phyloP scores from a whole-genome alignment of 1,284 basidiomycete species.

The Ustilago hordei region DNA sequence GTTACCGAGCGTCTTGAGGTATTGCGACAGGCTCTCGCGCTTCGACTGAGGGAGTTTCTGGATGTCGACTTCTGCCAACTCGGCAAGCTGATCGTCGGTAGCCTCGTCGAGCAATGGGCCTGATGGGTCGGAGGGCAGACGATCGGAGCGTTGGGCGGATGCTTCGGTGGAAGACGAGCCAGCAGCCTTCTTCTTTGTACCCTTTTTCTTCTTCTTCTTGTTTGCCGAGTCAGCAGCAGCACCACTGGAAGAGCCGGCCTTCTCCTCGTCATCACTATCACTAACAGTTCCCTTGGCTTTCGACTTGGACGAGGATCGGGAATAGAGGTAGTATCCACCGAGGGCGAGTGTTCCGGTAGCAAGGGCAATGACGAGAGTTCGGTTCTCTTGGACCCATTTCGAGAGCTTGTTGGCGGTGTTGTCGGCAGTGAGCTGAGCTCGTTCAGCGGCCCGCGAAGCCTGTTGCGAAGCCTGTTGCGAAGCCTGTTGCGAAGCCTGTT shows the following conservation, averaged over 20 bases:
- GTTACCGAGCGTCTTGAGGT: constrained; percentile 91
- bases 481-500: constrained; percentile 51
- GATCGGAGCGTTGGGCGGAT: constrained; percentile 36
- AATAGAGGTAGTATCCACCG: constrained; percentile 63
- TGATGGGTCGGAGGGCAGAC: constrained; percentile 36
- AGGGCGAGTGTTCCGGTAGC: constrained; percentile 61
- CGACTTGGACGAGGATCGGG: constrained; percentile 39
- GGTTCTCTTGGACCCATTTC: constrained; percentile 66
- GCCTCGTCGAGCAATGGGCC: constrained; percentile 67
- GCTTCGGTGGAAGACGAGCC: constrained; percentile 27
- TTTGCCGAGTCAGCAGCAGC: constrained; percentile 27
- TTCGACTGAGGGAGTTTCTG: constrained; percentile 57
- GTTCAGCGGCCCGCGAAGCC: constrained; percentile 47
- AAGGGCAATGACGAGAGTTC: constrained; percentile 59
- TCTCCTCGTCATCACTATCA: constrained; percentile 50
- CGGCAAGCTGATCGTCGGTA: constrained; percentile 59
- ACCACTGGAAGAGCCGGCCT: constrained; percentile 37
- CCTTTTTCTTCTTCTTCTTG: constrained; percentile 65
- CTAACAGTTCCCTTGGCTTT: constrained; percentile 34
- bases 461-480: constrained; percentile 54
- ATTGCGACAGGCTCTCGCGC: constrained; percentile 79
- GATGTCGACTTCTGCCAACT: constrained; percentile 60
- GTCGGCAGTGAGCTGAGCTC: constrained; percentile 48
- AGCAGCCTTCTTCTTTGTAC: constrained; percentile 54
- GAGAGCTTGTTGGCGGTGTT: constrained; percentile 59